These are phyloP conservation scores for Claviceps monticola DNA, from an alignment of 2,329 filamentous ascomycete genomes.

Conservation along the genomic window DNA sequence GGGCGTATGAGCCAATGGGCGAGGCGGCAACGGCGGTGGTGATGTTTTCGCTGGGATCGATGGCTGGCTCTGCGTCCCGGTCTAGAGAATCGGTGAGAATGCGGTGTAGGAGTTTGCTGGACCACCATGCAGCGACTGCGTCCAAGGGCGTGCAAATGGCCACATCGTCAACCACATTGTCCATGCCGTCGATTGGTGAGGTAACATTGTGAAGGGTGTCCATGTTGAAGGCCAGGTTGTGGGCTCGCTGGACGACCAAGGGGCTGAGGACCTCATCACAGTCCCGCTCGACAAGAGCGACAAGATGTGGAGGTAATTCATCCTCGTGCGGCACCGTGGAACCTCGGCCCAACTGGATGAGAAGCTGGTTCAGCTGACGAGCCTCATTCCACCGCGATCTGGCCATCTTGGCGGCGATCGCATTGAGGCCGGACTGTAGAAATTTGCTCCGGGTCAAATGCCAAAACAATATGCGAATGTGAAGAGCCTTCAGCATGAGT, in stretches of 20 bases:
- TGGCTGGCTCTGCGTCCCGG: conserved; percentile 24
- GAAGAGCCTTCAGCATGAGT: conserved; percentile 83
- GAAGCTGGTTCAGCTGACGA: conserved; percentile 43
- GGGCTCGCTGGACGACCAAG: conserved; percentile 67
- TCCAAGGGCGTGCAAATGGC: conserved; percentile 79
- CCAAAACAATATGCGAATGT: conserved; percentile 83
- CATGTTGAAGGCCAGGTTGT: conserved; percentile 80
- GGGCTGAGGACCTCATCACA: conserved; percentile 72
- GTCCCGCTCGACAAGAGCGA: conserved; percentile 60
- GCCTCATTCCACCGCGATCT: conserved; percentile 72
- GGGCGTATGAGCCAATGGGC: conserved; percentile 63
- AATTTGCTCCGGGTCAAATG: conserved; percentile 53
- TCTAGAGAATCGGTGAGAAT: conserved; percentile 52
- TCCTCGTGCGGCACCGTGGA: conserved; percentile 37
- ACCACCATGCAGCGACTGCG: conserved; percentile 85
- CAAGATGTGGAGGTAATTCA: conserved; percentile 59
- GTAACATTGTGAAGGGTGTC: conserved; percentile 54
- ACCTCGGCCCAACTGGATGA: conserved; percentile 26
- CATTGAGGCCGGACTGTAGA: conserved; percentile 49
- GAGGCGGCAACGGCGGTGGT: conserved; percentile 58
- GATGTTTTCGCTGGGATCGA: conserved; percentile 31
- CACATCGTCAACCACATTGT: conserved; percentile 71
- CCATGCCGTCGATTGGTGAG: conserved; percentile 56
- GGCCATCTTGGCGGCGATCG: conserved; percentile 59
- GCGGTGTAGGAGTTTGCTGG: conserved; percentile 56